Evolutionary conservation across 345 rosid species (phyloP), one percentile per base, ranked within the genome.

Genomic region (Anastatica hierochuntica): DNA sequence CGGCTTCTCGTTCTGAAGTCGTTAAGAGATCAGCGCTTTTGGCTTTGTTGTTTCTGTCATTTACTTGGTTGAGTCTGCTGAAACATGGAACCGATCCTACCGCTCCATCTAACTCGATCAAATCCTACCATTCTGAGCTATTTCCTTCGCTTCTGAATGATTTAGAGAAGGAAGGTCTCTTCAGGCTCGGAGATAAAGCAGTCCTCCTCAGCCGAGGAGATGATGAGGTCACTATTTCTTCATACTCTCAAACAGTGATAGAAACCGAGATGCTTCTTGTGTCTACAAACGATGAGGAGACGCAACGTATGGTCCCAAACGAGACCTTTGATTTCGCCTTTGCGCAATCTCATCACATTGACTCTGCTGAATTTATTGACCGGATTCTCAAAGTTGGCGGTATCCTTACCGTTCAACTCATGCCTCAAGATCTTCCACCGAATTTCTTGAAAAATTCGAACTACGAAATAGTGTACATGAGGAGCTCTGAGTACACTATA

Each of bases 361-460:
- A 49, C 2, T 53, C 74, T 2, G 43, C 51, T 1, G 67, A 74
- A 10, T 79, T 88, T 72, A 66, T 88, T 4, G 87, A 85, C 42
- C 60, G 82, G 14, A 54, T 61, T 27, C 81, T 88, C 33, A 82
- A 75, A 77, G 49, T 72, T 2, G 95, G 85, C 0, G 95, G 92
- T 15, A 47, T 82, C 24, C 72, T 60, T 8, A 77, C 59, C 14
- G 43, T 79, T 29, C 76, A 79, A 41, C 48, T 75, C 0, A 58
- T 50, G 49, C 48, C 49, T 5, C 60, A 62, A 14, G 53, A 69
- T 16, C 66, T 64, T 49, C 63, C 73, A 11, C 66, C 17, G 4
- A 30, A 12, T 18, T 72, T 73, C 57, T 39, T 71, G 4, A 72
- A 74, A 41, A 76, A 79, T 17, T 45, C 40, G 8, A 79, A 83